A percentile compares a stretch with the other conserved stretches of the same genome.
Conservation (phyloP, 257 asterid genomes). For the Cruciata laevipes region DNA sequence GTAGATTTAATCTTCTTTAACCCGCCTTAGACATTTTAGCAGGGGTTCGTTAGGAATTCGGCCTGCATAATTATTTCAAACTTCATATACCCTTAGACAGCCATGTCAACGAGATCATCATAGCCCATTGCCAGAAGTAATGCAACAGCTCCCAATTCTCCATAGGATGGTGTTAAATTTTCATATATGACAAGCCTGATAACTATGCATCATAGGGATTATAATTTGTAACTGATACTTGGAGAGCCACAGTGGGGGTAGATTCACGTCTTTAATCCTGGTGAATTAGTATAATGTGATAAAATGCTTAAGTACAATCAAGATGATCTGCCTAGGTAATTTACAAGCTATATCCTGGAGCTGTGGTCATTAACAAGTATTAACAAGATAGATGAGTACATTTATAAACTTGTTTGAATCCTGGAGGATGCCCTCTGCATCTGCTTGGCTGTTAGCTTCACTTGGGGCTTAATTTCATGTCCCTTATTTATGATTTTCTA, state of each 20-base stretch:
- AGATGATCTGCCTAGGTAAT: not conserved
- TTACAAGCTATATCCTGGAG: not conserved
- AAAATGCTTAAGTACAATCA: not conserved
- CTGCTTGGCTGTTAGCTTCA: not conserved
- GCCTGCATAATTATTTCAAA: not conserved
- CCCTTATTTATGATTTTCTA: too few relatives aligned
- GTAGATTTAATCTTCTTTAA: too few relatives aligned
- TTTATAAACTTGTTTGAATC: not conserved
- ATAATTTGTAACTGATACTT: not conserved
- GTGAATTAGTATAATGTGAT: not conserved
- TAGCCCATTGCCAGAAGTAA: slow-evolving; percentile 4
- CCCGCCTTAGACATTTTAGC: too few relatives aligned
- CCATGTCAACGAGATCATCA: not conserved
- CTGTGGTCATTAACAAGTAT: not conserved
- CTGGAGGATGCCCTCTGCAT: not conserved
- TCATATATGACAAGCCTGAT: not conserved
- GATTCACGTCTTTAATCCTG: not conserved
- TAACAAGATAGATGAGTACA: not conserved
- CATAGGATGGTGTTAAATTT: not conserved
- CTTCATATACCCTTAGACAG: not conserved
- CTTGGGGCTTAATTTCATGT: not conserved
- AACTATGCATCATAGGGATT: not conserved
- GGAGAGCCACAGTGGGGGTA: not conserved
- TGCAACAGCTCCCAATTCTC: not conserved
- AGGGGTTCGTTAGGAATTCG: not conserved